These are phyloP conservation scores for Ascodesmis nigricans DNA, from an alignment of 495 filamentous ascomycete species.

Conservation along the genomic window DNA sequence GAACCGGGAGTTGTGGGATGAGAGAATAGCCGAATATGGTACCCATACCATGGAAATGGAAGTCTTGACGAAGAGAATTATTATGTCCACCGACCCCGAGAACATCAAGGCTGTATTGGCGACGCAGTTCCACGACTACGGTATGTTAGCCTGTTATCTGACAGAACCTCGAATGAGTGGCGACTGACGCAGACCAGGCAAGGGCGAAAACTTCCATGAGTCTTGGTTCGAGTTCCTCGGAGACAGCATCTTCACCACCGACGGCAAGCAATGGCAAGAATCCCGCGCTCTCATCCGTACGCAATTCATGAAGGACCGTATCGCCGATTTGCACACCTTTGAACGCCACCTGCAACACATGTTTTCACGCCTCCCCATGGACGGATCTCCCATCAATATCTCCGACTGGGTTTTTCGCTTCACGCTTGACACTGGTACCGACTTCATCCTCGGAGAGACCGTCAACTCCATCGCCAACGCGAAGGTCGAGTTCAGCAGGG, in stretches of 20 bases:
- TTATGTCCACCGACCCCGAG: constrained; percentile 44
- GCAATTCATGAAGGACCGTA: constrained; percentile 62
- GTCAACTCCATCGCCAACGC: constrained; percentile 45
- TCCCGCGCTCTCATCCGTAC: constrained; percentile 51
- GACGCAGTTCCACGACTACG: constrained; percentile 48
- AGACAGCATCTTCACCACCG: constrained; percentile 59
- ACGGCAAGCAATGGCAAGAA: constrained; percentile 50
- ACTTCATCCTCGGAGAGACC: constrained; percentile 63
- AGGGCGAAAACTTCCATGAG: constrained; percentile 43
- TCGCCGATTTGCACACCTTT: constrained; percentile 59
- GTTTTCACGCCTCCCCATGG: constrained; percentile 33
- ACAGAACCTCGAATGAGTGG: no score
- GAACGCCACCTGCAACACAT: constrained; percentile 52
- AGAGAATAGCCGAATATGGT: constrained; percentile 26
- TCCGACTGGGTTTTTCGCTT: constrained; percentile 54
- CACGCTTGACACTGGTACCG: constrained; percentile 63
- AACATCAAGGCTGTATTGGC: constrained; percentile 60
- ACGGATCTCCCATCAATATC: constrained; percentile 41
- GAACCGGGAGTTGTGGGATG: constrained; percentile 39
- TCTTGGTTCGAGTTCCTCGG: constrained; percentile 56
- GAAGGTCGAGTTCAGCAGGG: constrained; percentile 38
- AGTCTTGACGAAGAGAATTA: constrained; percentile 32
- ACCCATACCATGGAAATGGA: constrained; percentile 37
- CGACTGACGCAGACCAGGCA: no score
- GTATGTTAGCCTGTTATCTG: constrained; percentile 10